A percentile compares a stretch with the other conserved stretches of the same genome.
phyloP scores from a whole-genome alignment of 768 basidiomycete species.

The Peribolospora kevripleyi region DNA sequence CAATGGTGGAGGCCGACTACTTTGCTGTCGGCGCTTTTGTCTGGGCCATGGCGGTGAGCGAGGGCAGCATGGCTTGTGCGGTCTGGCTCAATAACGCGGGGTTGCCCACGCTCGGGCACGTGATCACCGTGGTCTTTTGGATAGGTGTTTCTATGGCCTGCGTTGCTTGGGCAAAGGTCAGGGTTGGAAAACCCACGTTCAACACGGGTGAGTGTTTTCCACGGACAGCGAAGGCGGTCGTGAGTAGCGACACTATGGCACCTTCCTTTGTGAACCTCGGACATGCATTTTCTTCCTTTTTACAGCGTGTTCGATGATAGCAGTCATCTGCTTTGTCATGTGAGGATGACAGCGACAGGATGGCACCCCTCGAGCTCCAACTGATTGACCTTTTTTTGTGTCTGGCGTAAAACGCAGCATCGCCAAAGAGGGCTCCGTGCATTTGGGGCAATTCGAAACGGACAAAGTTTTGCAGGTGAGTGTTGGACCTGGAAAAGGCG shows the following conservation, averaged over 20 bases:
- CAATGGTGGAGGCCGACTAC: slow-evolving; percentile 72
- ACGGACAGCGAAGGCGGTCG: neutral
- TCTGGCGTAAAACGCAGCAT: slow-evolving; percentile 3
- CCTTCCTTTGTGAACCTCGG: neutral
- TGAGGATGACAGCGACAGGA: neutral
- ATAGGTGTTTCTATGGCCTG: slow-evolving; percentile 57
- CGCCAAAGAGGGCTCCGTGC: slow-evolving; percentile 12
- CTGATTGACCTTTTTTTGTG: neutral
- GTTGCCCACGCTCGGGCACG: slow-evolving; percentile 48
- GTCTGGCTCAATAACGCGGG: slow-evolving; percentile 21
- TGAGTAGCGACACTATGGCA: neutral
- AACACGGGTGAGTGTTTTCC: slow-evolving; percentile 37
- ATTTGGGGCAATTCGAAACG: slow-evolving; percentile 10
- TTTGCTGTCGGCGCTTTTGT: slow-evolving; percentile 21
- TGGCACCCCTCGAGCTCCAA: neutral
- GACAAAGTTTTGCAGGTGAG: slow-evolving; percentile 7
- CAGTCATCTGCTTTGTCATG: slow-evolving; percentile 15
- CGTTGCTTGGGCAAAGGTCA: slow-evolving; percentile 74
- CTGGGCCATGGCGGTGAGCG: slow-evolving; percentile 9
- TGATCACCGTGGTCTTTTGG: slow-evolving; percentile 45
- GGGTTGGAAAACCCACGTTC: slow-evolving; percentile 70
- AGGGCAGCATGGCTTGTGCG: slow-evolving; percentile 14
- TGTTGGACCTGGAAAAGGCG: too few species aligned
- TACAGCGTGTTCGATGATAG: slow-evolving; percentile 23
- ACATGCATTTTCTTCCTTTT: neutral